Evolutionary conservation across 2,329 filamentous ascomycete species (phyloP), one percentile per base, ranked within the genome.

Genomic region (Juglanconis sp.): DNA sequence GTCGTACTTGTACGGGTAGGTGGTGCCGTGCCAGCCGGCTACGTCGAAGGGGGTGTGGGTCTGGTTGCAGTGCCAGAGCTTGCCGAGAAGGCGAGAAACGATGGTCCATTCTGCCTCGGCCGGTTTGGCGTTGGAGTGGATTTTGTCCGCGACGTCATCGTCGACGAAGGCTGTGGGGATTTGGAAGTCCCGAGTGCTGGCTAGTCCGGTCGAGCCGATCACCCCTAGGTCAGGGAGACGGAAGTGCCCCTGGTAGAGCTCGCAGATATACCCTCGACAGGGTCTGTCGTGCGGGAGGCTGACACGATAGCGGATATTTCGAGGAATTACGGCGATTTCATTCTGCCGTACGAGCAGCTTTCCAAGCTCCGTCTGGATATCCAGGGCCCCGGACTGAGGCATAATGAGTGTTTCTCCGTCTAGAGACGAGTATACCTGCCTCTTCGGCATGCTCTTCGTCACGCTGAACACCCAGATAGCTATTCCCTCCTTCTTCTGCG

Each of bases 401-500:
- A 89, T 83, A 64, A 89, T 85, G 56, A 88, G 71, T 64, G 86
- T 85, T 68, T 89, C 86, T 4, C 86, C 86, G 67, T 89, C 86
- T 0, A 87, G 86, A 15, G 84, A 88, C 73, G 90, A 90, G 71
- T 91, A 91, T 0, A 87, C 87, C 64, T 86, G 80, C 50, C 84
- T 82, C 24, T 78, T 74, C 32, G 77, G 76, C 88, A 91, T 91
- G 66, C 84, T 82, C 67, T 85, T 87, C 31, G 87, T 87, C 2
- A 85, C 87, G 2, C 86, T 85, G 68, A 87, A 91, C 62, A 90
- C 83, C 70, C 86, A 82, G 53, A 90, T 89, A 6, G 86, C 87
- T 30, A 91, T 65, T 0, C 88, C 88, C 2, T 79, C 76, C 70
- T 91, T 91, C 74, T 87, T 82, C 1, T 85, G 86, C 0, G 87